Base-by-base conservation (phyloP, 176 grass and related monocot species). In the Phoenix roebelenii region DNA sequence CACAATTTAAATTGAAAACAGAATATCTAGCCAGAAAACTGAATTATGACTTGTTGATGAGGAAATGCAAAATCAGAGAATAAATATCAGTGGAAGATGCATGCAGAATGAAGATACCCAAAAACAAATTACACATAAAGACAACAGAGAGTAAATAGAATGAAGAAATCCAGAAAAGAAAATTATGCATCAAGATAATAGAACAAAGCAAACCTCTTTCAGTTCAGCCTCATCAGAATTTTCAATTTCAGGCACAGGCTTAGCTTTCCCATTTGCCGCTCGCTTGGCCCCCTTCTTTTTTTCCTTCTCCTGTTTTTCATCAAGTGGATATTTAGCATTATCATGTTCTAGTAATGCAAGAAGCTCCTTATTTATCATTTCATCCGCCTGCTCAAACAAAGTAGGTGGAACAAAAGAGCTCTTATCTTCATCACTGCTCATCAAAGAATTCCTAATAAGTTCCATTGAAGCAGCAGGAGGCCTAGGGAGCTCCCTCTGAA, bases 251-350 rank as follows among this genome's bases (percentile, higher is more conserved):
- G 83, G 83, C 59, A 88, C 22, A 58, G 15, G 23, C 29, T 16
- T 24, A 63, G 71, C 12, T 74, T 63, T 63, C 9, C 57, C 80
- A 72, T 76, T 85, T 54, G 30, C 23, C 29, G 57, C 50, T n/a
- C 51, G 66, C 72, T 85, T 96, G 50, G 20, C 72, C 28, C 65
- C 74, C 76, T 83, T 80, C 80, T 77, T 90, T 69, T 90, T 96
- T 59, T 85, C 81, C 70, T 81, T 80, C 22, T 79, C 76, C 74
- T 54, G 23, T 64, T 78, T 86, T 59, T 74, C 83, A 56, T 90
- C 80, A 57, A 90, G 49, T 32, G 91, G 91, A 71, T 96, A 96
- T 67, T 89, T 90, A 23, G 83, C 86, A 80, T 90, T 96, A 65
- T 96, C 86, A 22, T 90, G 83, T 75, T 87, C 80, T 18, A 96